A percentile compares a stretch with the other conserved stretches of the same genome.
Evolutionary conservation across 169 alveolate species (phyloP).

Genomic region (Plasmodium billcollinsi): DNA sequence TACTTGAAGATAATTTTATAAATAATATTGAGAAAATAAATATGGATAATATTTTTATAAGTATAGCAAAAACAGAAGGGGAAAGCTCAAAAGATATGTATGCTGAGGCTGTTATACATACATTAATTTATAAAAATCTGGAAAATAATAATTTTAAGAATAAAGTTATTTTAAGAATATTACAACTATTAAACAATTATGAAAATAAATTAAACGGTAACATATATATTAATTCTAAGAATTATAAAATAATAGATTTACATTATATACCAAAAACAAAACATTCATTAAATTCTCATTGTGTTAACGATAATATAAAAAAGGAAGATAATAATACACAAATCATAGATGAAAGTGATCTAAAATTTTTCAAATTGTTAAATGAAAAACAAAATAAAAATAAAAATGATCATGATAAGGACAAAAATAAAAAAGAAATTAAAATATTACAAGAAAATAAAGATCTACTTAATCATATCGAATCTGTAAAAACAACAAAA

Average conservation of each 20-base stretch:
- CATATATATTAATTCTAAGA: constrained; percentile 18
- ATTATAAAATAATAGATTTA: constrained; percentile 30
- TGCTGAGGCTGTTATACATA: constrained; percentile 77
- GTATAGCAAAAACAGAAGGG: constrained; percentile 70
- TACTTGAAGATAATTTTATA: constrained; percentile 7
- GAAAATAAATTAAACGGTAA: constrained; percentile 25
- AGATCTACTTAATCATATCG: constrained; percentile 37
- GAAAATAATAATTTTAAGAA: constrained; percentile 36
- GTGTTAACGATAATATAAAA: constrained; percentile 7
- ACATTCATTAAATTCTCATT: constrained; percentile 69
- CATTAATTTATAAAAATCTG: constrained; percentile 33
- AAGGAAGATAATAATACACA: not conserved
- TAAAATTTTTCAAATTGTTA: constrained; percentile 42
- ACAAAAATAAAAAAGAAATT: constrained; percentile 39
- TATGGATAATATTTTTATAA: constrained; percentile 45
- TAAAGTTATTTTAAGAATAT: constrained; percentile 24
- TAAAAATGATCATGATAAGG: not conserved
- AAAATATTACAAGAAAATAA: constrained; percentile 15
- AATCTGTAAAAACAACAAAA: constrained; percentile 59
- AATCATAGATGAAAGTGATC: constrained; percentile 34
- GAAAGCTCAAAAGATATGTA: constrained; percentile 69
- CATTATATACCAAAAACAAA: constrained; percentile 46
- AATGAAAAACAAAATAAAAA: constrained; percentile 50
- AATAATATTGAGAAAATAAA: constrained; percentile 25
- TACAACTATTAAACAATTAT: constrained; percentile 13